A percentile compares a stretch with the other conserved stretches of the same genome.
phyloP scores from a whole-genome alignment of 163 green algal species.

The Prototheca cutis region DNA sequence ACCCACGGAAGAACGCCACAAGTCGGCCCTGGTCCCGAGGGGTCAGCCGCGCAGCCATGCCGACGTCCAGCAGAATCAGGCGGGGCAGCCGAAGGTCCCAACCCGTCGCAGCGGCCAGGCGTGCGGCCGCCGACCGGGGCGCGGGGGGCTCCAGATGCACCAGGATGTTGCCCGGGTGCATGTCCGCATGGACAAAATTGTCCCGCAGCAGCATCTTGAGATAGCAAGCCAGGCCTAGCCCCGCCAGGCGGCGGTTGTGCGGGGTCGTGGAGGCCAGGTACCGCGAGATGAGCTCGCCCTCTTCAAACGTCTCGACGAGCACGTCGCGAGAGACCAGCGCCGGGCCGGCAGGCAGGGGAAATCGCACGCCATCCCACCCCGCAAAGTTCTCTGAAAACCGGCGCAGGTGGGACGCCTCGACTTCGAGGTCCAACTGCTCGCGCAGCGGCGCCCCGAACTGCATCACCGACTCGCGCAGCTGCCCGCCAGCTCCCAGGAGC shows the following conservation, averaged over 20 bases:
- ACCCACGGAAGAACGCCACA: constrained; percentile 55
- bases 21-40: constrained; percentile 54
- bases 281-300: constrained; percentile 49
- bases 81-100: constrained; percentile 19
- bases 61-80: constrained; percentile 53
- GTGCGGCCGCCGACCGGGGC: background rate
- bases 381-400: constrained; percentile 83
- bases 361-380: constrained; percentile 51
- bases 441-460: constrained; percentile 86
- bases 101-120: background rate
- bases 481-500: constrained; percentile 45
- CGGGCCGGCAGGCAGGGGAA: constrained; percentile 53
- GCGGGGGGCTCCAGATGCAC: constrained; percentile 36
- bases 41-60: constrained; percentile 72
- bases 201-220: constrained; percentile 71
- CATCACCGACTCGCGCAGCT: constrained; percentile 79
- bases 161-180: constrained; percentile 96
- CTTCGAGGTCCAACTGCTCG: constrained; percentile 82
- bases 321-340: constrained; percentile 56
- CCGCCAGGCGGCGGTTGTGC: constrained; percentile 33
- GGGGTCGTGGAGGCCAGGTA: constrained; percentile 38
- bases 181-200: constrained; percentile 94
- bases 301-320: constrained; percentile 82
- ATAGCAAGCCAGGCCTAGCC: constrained; percentile 40
- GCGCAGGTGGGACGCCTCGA: constrained; percentile 75